Evolutionary conservation across 2,329 filamentous ascomycete species (phyloP).

Genomic region (Hymenoscyphus linearis): DNA sequence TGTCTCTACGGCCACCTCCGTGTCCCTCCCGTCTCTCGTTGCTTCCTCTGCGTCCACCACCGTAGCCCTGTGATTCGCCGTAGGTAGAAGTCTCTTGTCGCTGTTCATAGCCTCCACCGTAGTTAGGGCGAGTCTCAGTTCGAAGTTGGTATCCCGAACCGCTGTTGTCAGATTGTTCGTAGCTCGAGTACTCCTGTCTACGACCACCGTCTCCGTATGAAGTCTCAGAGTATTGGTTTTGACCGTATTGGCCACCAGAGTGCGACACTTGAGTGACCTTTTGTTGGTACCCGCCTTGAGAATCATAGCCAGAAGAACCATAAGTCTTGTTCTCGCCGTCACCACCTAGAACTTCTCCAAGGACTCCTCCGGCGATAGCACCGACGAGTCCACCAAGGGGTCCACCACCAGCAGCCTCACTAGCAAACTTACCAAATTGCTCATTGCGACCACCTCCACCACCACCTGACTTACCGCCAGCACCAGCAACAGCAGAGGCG

Average conservation of each 20-base stretch:
- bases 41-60: slow-evolving; percentile 26
- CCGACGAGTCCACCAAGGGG: slow-evolving; percentile 66
- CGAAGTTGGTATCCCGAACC: slow-evolving; percentile 53
- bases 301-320: slow-evolving; percentile 46
- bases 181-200: slow-evolving; percentile 55
- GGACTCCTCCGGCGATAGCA: slow-evolving; percentile 59
- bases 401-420: slow-evolving; percentile 57
- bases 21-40: slow-evolving; percentile 15
- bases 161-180: slow-evolving; percentile 42
- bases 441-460: slow-evolving; percentile 23
- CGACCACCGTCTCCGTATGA: slow-evolving; percentile 52
- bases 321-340: slow-evolving; percentile 47
- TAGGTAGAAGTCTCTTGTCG: slow-evolving; percentile 48
- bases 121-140: slow-evolving; percentile 46
- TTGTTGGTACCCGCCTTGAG: slow-evolving; percentile 57
- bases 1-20: not conserved
- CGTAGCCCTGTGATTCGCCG: slow-evolving; percentile 33
- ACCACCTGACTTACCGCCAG: slow-evolving; percentile 22
- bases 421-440: slow-evolving; percentile 36
- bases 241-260: slow-evolving; percentile 33
- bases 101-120: slow-evolving; percentile 52
- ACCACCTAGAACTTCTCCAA: slow-evolving; percentile 55
- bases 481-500: slow-evolving; percentile 40
- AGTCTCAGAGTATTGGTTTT: slow-evolving; percentile 42
- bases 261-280: slow-evolving; percentile 57